These are phyloP conservation scores for Didymella pomorum DNA, from an alignment of 2,329 filamentous ascomycete genomes.

Conservation along the genomic window DNA sequence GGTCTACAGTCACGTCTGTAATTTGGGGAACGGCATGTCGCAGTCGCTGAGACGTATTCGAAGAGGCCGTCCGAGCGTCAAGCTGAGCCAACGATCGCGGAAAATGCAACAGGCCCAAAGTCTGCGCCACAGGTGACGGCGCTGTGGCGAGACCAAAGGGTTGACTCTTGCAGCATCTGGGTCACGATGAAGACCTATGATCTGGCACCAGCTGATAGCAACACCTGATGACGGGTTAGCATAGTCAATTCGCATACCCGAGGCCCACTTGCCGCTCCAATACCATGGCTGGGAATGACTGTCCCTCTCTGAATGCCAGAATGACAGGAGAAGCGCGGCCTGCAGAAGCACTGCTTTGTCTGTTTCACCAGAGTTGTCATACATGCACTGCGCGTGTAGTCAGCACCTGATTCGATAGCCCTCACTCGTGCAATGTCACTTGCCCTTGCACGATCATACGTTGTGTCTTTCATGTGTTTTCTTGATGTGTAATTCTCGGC, in stretches of 20 bases:
- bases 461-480: conserved; percentile 18
- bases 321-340: conserved; percentile 12
- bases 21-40: conserved; percentile 10
- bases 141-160: conserved; percentile 2
- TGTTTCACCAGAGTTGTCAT: conserved; percentile 16
- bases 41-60: conserved; percentile 12
- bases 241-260: neutral
- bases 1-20: conserved; percentile 6
- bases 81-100: conserved; percentile 17
- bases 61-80: conserved; percentile 14
- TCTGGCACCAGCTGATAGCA: conserved; percentile 15
- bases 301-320: conserved; percentile 19
- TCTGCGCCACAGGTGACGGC: conserved; percentile 11
- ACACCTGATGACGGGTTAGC: neutral
- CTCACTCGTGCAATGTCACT: neutral
- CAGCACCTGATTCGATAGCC: neutral
- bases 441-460: conserved; percentile 14
- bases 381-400: conserved; percentile 5
- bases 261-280: conserved; percentile 14
- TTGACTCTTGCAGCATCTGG: conserved; percentile 9
- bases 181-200: conserved; percentile 17
- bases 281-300: conserved; percentile 20
- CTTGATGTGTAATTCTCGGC: conserved; percentile 8
- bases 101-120: conserved; percentile 16
- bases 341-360: conserved; percentile 15